These are phyloP conservation scores for Paraphaeosphaeria sporulosa DNA, from an alignment of 2,329 filamentous ascomycete species.

Conservation along the genomic window DNA sequence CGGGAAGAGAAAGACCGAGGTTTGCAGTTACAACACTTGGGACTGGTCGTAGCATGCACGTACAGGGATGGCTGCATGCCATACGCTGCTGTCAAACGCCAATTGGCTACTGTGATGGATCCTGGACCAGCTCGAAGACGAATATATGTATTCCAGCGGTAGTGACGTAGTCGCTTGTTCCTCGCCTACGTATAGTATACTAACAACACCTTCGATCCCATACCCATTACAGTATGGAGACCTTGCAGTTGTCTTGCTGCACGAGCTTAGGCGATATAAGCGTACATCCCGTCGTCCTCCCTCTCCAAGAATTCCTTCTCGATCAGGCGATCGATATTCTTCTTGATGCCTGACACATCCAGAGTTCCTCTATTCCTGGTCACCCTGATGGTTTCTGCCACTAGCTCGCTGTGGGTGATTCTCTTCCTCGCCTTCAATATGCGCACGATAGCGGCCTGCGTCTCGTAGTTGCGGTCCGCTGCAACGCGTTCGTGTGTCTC, in stretches of 20 bases:
- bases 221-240: background rate
- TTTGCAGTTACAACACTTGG: background rate
- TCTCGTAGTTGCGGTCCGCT: constrained; percentile 92
- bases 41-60: background rate
- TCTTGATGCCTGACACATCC: constrained; percentile 88
- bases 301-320: constrained; percentile 51
- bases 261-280: constrained; percentile 52
- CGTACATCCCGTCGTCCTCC: constrained; percentile 51
- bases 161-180: constrained; percentile 4
- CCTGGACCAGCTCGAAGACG: background rate
- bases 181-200: background rate
- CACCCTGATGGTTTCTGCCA: constrained; percentile 90
- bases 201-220: background rate
- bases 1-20: background rate
- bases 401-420: constrained; percentile 85
- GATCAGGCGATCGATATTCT: constrained; percentile 88
- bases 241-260: background rate
- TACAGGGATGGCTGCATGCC: constrained; percentile 5
- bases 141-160: background rate
- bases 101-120: constrained; percentile 5
- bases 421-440: constrained; percentile 96
- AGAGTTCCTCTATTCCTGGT: constrained; percentile 87
- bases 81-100: background rate
- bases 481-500: constrained; percentile 90
- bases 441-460: constrained; percentile 92